phyloP scores from a whole-genome alignment of 2,329 filamentous ascomycete genomes.

The Neonectria coccinea region DNA sequence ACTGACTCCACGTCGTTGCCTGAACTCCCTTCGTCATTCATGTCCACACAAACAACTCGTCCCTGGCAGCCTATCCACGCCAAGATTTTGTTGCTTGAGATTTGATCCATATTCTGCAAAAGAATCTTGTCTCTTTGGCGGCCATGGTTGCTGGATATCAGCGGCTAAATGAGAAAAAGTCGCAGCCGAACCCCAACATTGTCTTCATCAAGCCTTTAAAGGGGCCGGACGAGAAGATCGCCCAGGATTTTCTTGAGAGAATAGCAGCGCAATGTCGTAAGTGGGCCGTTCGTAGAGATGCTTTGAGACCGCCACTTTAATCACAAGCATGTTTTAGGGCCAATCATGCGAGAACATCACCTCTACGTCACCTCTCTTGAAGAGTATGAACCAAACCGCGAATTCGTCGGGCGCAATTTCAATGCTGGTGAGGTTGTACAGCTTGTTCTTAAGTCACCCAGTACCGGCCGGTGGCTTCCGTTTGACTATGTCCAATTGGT shows the following conservation, averaged over 20 bases:
- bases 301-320: constrained; percentile 10
- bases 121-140: not conserved
- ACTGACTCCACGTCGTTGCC: constrained; percentile 14
- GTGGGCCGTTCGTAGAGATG: constrained; percentile 32
- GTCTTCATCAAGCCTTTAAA: constrained; percentile 86
- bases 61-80: not conserved
- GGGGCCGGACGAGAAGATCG: constrained; percentile 70
- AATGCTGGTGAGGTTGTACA: constrained; percentile 90
- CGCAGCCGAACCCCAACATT: constrained; percentile 81
- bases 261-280: constrained; percentile 83
- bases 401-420: constrained; percentile 91
- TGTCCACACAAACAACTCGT: not conserved
- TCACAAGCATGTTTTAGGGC: constrained; percentile 57
- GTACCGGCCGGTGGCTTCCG: constrained; percentile 77
- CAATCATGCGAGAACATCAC: constrained; percentile 75
- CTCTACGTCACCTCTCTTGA: constrained; percentile 78
- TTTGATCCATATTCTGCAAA: not conserved
- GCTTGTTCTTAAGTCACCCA: constrained; percentile 78
- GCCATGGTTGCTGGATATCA: constrained; percentile 82
- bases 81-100: not conserved
- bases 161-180: constrained; percentile 79
- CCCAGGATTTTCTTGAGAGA: constrained; percentile 78
- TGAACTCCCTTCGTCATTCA: constrained; percentile 15
- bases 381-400: constrained; percentile 82
- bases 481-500: constrained; percentile 92